These are phyloP conservation scores for Boletus sensibilis DNA, from an alignment of 768 basidiomycete genomes.

Conservation along the genomic window DNA sequence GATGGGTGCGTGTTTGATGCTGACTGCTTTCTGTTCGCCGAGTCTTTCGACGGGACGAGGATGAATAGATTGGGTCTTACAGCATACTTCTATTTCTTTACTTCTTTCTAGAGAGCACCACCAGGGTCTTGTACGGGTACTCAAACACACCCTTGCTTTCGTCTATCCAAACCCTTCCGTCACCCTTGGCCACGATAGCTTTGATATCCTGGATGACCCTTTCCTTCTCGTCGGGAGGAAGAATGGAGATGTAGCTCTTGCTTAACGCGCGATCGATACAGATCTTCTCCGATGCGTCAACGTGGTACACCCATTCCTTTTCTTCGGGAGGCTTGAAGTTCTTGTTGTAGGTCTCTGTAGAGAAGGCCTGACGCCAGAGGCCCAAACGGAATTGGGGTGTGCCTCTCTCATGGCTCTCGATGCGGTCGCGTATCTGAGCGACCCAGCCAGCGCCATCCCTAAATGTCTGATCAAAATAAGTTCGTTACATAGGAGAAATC, in stretches of 20 bases:
- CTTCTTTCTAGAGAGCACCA: slow-evolving; percentile 53
- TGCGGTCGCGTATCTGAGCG: slow-evolving; percentile 62
- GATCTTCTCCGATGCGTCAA: slow-evolving; percentile 52
- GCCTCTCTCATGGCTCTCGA: slow-evolving; percentile 65
- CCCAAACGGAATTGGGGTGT: slow-evolving; percentile 81
- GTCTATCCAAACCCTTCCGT: slow-evolving; percentile 75
- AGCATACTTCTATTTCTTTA: slow-evolving; percentile 11
- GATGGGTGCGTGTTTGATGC: neutral
- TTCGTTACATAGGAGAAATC: neutral
- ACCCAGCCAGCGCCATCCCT: slow-evolving; percentile 73
- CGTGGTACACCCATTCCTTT: slow-evolving; percentile 49
- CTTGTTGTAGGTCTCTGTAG: slow-evolving; percentile 56
- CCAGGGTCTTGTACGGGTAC: slow-evolving; percentile 72
- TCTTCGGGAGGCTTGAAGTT: slow-evolving; percentile 62
- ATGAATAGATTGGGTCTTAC: neutral
- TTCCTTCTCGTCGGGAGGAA: slow-evolving; percentile 55
- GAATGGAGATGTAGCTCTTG: slow-evolving; percentile 82
- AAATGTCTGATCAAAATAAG: neutral
- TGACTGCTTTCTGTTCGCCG: neutral
- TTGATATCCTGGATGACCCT: slow-evolving; percentile 51
- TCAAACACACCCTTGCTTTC: slow-evolving; percentile 69
- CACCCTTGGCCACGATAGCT: slow-evolving; percentile 55
- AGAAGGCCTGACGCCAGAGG: slow-evolving; percentile 72
- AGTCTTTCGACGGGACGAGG: neutral
- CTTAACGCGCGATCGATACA: slow-evolving; percentile 68